Evolutionary conservation across 495 filamentous ascomycete species (phyloP), one percentile per base, ranked within the genome.

Genomic region (Penicillium odoratum): DNA sequence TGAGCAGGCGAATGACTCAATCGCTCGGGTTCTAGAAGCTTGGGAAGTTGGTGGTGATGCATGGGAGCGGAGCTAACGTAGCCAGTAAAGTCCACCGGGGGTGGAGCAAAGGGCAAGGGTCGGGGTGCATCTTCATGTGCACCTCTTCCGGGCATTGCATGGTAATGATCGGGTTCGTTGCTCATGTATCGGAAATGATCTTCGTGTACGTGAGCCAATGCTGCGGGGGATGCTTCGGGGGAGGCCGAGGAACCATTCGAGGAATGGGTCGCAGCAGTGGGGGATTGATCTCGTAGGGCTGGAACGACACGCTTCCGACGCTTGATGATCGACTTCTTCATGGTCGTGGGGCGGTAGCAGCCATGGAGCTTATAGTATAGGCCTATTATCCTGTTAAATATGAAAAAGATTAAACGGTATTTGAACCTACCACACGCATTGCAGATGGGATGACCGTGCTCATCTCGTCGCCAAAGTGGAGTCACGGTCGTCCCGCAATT

Each of bases 321-420:
- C 74, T 98, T 98, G 70, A 98, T 98, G 51, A 94, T 86, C 0
- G 89, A 88, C 74, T 97, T 98, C 73, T 98, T 98, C 95, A 98
- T 98, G 0, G 89, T 89, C 11, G 92, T 89, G 7, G 94, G 94
- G 31, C 94, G 84, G 74, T 96, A 93, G 49, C 89, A 86, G 53
- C 93, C 92, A 67, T 98, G 94, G 1, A 98, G 85, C 70, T 98
- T 98, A 73, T 96, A 91, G 68, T 98, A 98, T n/a, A 98, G 77
- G 31, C 93, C 93, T 97, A 25, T 46, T 36, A 62, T 78, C 60
- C 74, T 71, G 61, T 43, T 44, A 57, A 42, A 48, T 16, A 50
- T 10, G 10, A 40, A 31, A 46, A 29, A 5, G 29, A 43, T 28
- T 43, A 38, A 31, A 11, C 30, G 9, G 48, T 2, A 21, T 33